Evolutionary conservation across 2,329 filamentous ascomycete genomes (phyloP), one percentile per base, ranked within the genome.

Genomic region (Arthroderma sp.): DNA sequence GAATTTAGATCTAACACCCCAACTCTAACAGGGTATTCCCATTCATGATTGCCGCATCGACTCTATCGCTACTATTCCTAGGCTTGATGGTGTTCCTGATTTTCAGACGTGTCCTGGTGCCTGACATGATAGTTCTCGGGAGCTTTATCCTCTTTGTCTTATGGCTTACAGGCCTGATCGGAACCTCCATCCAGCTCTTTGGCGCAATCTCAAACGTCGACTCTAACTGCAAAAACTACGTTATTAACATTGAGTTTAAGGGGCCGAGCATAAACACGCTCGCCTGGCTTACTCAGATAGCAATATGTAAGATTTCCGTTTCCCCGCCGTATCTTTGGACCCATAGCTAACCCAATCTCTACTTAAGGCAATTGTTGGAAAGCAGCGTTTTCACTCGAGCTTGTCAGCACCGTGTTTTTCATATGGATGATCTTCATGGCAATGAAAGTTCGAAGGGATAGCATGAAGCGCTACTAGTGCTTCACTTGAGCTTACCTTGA

Each of bases 381-480:
- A 53, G 75, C 77, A 0, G 72, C 68, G 3, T 81, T 81, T 53
- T 73, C 75, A 6, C 79, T 80, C 53, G 78, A 77, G 64, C 72
- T 81, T 44, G 67, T 81, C 10, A 76, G 76, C 34, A 68, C 69
- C 1, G 70, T 80, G n/a, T 78, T 81, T 53, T 70, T 79, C 55
- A 57, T 80, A 22, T 81, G 77, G 74, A 78, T 81, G 74, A 75
- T 80, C 57, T 61, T 81, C 40, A 73, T 81, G 68, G 73, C 71
- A 4, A 71, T 65, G 58, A 71, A 75, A 54, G 75, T 78, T 38
- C 68, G 68, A n/a, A 41, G 44, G 36, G 47, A 41, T 22, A 22
- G 15, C 15, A 22, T 22, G 15, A 22, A 22, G 15, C 2, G 15
- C 15, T 22, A 22, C 15, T 22, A 22, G 15, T 22, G 15, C 15